Conservation (phyloP, 1,284 basidiomycete species). For the Nidula niveotomentosa region DNA sequence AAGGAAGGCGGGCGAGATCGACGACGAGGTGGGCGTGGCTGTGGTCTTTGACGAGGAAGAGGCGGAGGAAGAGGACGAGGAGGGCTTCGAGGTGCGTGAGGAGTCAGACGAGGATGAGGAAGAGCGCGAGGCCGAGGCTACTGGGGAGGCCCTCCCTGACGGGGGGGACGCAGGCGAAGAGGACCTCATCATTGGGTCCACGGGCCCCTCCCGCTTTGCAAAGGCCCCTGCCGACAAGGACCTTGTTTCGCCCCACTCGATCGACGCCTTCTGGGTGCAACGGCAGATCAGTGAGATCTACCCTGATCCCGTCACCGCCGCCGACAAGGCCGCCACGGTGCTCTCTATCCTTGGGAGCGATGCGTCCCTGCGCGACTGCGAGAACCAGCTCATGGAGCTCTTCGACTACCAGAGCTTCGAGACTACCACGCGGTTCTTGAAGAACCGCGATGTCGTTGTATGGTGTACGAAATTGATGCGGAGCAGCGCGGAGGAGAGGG, state of each 20-base stretch:
- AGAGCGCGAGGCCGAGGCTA: slow-evolving; percentile 50
- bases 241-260: slow-evolving; percentile 84
- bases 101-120: slow-evolving; percentile 80
- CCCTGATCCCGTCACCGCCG: slow-evolving; percentile 91
- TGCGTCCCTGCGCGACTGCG: slow-evolving; percentile 89
- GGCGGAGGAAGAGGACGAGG: slow-evolving; percentile 87
- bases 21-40: slow-evolving; percentile 93
- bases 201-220: slow-evolving; percentile 36
- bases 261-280: slow-evolving; percentile 99
- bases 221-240: slow-evolving; percentile 71
- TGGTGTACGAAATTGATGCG: slow-evolving; percentile 98
- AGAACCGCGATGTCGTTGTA: slow-evolving; percentile 94
- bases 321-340: slow-evolving; percentile 87
- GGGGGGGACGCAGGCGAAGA: slow-evolving; percentile 53
- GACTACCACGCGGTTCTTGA: slow-evolving; percentile 88
- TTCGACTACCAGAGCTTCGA: slow-evolving; percentile 96
- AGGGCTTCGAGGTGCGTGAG: slow-evolving; percentile 79
- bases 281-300: slow-evolving; percentile 90
- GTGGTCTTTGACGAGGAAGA: slow-evolving; percentile 98
- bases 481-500: slow-evolving; percentile 85
- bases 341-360: slow-evolving; percentile 91
- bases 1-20: slow-evolving; percentile 79
- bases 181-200: slow-evolving; percentile 74
- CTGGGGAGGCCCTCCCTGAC: slow-evolving; percentile 32
- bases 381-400: slow-evolving; percentile 96